Conservation (phyloP, 1,139 yeast genomes). For the Yamadazyma aaseri region DNA sequence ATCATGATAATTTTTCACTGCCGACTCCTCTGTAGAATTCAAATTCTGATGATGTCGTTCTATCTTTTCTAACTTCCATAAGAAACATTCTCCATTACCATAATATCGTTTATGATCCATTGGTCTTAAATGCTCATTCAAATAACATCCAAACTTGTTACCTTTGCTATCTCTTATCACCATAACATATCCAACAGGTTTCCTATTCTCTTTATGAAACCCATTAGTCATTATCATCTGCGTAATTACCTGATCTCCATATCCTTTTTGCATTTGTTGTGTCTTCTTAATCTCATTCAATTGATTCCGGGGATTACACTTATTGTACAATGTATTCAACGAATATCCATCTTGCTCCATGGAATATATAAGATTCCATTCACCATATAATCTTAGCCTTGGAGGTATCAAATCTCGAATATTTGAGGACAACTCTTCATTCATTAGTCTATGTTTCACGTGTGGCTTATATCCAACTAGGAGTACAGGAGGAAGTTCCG, state of each 20-base stretch:
- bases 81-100: constrained; percentile 94
- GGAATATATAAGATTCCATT: constrained; percentile 79
- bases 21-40: background rate
- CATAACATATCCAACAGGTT: constrained; percentile 68
- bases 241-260: constrained; percentile 35
- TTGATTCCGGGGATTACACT: constrained; percentile 35
- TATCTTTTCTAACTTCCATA: constrained; percentile 68
- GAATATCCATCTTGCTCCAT: constrained; percentile 93
- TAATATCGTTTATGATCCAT: constrained; percentile 71
- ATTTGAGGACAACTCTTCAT: constrained; percentile 65
- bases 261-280: constrained; percentile 29
- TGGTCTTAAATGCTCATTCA: constrained; percentile 72
- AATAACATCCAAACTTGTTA: constrained; percentile 77
- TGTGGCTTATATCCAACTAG: constrained; percentile 55
- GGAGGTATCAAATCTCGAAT: constrained; percentile 73
- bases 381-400: constrained; percentile 69
- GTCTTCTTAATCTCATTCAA: constrained; percentile 19
- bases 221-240: constrained; percentile 27
- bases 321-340: constrained; percentile 65
- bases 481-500: constrained; percentile 23
- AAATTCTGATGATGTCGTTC: background rate
- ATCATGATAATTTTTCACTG: background rate
- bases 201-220: constrained; percentile 20
- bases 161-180: constrained; percentile 63
- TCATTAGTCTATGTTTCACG: constrained; percentile 59